A percentile compares a stretch with the other conserved stretches of the same genome.
phyloP scores from a whole-genome alignment of 495 filamentous ascomycete species.

The Glonium stellatum region DNA sequence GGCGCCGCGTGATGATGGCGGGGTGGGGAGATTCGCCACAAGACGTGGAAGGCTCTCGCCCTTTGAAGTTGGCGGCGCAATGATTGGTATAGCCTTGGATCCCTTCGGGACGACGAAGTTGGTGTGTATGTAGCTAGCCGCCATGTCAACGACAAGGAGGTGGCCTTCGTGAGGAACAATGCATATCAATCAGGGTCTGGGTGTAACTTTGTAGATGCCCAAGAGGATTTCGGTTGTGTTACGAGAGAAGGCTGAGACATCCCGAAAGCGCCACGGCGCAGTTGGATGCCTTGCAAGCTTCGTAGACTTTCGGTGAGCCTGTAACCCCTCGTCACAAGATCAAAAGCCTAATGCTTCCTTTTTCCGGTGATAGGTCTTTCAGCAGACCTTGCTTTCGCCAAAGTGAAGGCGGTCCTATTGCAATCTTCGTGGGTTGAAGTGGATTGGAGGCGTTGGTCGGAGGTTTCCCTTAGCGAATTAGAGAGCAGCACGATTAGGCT shows the following conservation, averaged over 20 bases:
- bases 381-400: too few relatives aligned
- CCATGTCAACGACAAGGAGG: background rate
- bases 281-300: background rate
- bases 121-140: background rate
- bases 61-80: background rate
- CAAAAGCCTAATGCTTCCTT: too few relatives aligned
- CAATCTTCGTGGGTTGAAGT: too few relatives aligned
- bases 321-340: too few relatives aligned
- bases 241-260: background rate
- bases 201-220: too few relatives aligned
- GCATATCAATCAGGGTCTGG: background rate
- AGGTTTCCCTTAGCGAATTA: too few relatives aligned
- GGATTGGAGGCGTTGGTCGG: too few relatives aligned
- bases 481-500: too few relatives aligned
- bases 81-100: background rate
- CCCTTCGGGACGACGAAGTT: background rate
- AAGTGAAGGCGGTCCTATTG: too few relatives aligned
- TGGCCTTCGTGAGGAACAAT: background rate
- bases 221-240: background rate
- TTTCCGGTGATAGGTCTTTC: too few relatives aligned
- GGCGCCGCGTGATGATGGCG: background rate
- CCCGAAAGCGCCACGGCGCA: background rate
- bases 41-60: background rate
- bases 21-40: background rate
- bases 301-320: background rate